These are phyloP conservation scores for Sugiyamaella neomexicana DNA, from an alignment of 1,139 yeast species.

Conservation along the genomic window DNA sequence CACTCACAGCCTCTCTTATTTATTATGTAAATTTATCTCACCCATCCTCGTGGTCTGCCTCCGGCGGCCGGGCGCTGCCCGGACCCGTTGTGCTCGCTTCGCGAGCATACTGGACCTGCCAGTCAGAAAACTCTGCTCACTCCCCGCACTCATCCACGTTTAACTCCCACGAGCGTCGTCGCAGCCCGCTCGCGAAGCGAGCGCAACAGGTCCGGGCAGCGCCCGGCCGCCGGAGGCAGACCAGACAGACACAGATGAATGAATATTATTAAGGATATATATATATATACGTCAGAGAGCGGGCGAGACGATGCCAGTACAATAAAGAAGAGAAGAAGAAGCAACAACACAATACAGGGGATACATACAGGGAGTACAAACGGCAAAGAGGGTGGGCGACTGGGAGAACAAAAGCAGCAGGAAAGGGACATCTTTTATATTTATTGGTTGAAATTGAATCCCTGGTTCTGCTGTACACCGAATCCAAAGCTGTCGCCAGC, in stretches of 20 bases:
- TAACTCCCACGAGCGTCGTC: too few relatives aligned
- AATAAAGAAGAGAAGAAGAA: slow-evolving; percentile 1
- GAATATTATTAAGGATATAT: slow-evolving; percentile 7
- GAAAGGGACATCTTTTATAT: neutral
- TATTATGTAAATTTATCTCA: too few relatives aligned
- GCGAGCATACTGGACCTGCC: too few relatives aligned
- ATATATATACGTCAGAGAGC: slow-evolving; percentile 8
- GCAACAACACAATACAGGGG: slow-evolving; percentile 1
- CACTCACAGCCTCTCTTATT: too few relatives aligned
- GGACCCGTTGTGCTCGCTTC: too few relatives aligned
- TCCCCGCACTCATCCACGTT: too few relatives aligned
- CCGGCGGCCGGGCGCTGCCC: too few relatives aligned
- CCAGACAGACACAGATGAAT: neutral
- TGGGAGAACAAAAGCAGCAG: neutral
- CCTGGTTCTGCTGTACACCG: slow-evolving; percentile 50
- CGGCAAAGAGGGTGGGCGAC: neutral
- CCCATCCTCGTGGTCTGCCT: too few relatives aligned
- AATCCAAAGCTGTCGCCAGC: slow-evolving; percentile 83
- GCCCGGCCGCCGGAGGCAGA: slow-evolving; percentile 11
- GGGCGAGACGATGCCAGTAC: slow-evolving; percentile 8
- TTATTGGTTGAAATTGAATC: slow-evolving; percentile 11
- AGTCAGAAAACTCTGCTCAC: too few relatives aligned
- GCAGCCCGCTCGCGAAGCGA: slow-evolving; percentile 4
- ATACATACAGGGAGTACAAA: slow-evolving; percentile 3
- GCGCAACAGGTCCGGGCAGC: slow-evolving; percentile 1